phyloP scores from a whole-genome alignment of 768 basidiomycete species.

The Trametes meyenii region DNA sequence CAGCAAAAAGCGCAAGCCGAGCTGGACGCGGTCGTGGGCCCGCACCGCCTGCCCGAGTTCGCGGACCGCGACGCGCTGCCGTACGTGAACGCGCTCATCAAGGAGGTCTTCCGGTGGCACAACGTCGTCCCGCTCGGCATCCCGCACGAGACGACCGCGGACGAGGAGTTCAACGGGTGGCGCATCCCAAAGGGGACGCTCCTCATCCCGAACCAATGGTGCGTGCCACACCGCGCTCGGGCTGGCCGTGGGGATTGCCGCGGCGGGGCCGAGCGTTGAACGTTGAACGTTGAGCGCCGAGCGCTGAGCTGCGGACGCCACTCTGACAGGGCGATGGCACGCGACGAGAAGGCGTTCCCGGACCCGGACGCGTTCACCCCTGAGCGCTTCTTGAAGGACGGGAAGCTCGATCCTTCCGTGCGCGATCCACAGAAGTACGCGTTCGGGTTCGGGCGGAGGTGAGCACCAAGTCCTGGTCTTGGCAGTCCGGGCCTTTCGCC shows the following conservation, averaged over 20 bases:
- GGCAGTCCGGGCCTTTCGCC: not conserved
- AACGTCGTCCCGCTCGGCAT: slow-evolving; percentile 36
- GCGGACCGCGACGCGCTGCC: slow-evolving; percentile 27
- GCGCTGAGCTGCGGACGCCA: not conserved
- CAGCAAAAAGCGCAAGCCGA: slow-evolving; percentile 32
- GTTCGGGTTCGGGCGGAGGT: slow-evolving; percentile 19
- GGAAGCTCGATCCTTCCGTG: slow-evolving; percentile 12
- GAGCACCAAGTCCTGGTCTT: not conserved
- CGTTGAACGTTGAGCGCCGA: no score
- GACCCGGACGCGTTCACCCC: slow-evolving; percentile 34
- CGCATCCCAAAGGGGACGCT: slow-evolving; percentile 31
- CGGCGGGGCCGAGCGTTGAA: no score
- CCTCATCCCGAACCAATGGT: slow-evolving; percentile 34
- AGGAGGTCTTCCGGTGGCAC: slow-evolving; percentile 38
- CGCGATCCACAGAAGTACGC: slow-evolving; percentile 1
- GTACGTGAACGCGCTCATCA: slow-evolving; percentile 29
- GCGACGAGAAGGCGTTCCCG: slow-evolving; percentile 30
- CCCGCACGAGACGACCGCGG: slow-evolving; percentile 25
- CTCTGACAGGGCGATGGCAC: slow-evolving; percentile 32
- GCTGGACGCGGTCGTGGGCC: slow-evolving; percentile 32
- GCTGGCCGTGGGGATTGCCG: not conserved
- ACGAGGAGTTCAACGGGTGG: slow-evolving; percentile 30
- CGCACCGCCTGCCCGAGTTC: slow-evolving; percentile 27
- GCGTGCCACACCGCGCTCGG: not conserved
- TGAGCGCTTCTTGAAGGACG: slow-evolving; percentile 32